Conservation (phyloP, 768 basidiomycete species). For the Trametes cingulata region DNA sequence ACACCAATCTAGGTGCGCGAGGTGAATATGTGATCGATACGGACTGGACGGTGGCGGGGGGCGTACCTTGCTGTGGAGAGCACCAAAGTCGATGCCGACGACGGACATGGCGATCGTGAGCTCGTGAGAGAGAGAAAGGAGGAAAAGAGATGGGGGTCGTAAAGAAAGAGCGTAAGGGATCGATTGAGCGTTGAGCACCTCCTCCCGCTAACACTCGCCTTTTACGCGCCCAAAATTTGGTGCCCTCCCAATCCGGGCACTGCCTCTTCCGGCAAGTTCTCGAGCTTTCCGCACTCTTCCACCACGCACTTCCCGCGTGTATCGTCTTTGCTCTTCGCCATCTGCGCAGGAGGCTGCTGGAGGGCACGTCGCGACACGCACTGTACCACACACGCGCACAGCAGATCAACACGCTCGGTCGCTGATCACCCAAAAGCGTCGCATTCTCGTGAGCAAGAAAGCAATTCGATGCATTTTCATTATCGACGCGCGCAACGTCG, state of each 20-base stretch:
- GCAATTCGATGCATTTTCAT: background rate
- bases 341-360: no score
- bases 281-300: constrained; percentile 16
- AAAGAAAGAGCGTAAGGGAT: constrained; percentile 15
- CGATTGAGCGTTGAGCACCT: constrained; percentile 5
- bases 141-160: constrained; percentile 8
- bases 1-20: constrained; percentile 76
- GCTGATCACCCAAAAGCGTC: background rate
- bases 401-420: background rate
- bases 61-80: constrained; percentile 81
- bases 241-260: constrained; percentile 16
- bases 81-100: constrained; percentile 94
- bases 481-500: background rate
- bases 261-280: constrained; percentile 21
- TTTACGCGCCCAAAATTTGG: constrained; percentile 37
- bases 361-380: no score
- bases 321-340: no score
- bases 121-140: constrained; percentile 4
- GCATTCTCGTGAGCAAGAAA: no score
- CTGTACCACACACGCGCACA: no score
- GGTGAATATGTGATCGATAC: background rate
- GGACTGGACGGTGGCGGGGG: background rate
- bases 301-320: constrained; percentile 6
- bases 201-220: constrained; percentile 12
- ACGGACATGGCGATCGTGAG: constrained; percentile 65